A percentile compares a stretch with the other conserved stretches of the same genome.
These are phyloP conservation scores for Phialophora verrucosa DNA, from an alignment of 2,329 filamentous ascomycete genomes.

Conservation along the genomic window DNA sequence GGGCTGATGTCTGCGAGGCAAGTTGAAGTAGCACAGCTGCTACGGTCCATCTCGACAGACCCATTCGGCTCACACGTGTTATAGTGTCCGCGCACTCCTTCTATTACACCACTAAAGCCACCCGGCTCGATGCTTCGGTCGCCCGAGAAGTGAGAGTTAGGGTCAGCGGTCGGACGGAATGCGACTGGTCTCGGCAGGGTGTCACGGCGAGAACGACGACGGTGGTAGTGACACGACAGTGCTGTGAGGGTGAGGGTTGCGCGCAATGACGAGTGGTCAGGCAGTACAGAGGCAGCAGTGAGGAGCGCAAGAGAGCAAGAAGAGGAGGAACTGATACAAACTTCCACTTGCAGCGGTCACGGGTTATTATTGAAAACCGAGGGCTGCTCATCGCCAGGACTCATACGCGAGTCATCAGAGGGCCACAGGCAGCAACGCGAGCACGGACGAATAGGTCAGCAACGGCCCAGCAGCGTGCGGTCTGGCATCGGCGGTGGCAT, in stretches of 20 bases:
- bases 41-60: conserved; percentile 24
- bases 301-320: conserved; percentile 5
- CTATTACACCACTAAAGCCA: conserved; percentile 15
- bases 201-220: conserved; percentile 6
- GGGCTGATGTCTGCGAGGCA: conserved; percentile 29
- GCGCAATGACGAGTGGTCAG: background rate
- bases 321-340: conserved; percentile 11
- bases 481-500: conserved; percentile 17
- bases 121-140: conserved; percentile 7
- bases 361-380: conserved; percentile 14
- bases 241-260: background rate
- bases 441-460: conserved; percentile 28
- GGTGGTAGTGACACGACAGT: background rate
- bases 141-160: conserved; percentile 6
- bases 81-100: conserved; percentile 15
- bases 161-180: conserved; percentile 1
- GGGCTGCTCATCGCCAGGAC: conserved; percentile 1
- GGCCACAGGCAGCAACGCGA: conserved; percentile 13
- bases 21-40: conserved; percentile 39
- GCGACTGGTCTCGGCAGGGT: conserved; percentile 1
- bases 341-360: conserved; percentile 20
- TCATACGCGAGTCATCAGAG: conserved; percentile 21
- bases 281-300: background rate
- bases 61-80: conserved; percentile 29
- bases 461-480: conserved; percentile 10